These are phyloP conservation scores for Orbilia ellipsospora DNA, from an alignment of 2,329 filamentous ascomycete species.

Conservation along the genomic window DNA sequence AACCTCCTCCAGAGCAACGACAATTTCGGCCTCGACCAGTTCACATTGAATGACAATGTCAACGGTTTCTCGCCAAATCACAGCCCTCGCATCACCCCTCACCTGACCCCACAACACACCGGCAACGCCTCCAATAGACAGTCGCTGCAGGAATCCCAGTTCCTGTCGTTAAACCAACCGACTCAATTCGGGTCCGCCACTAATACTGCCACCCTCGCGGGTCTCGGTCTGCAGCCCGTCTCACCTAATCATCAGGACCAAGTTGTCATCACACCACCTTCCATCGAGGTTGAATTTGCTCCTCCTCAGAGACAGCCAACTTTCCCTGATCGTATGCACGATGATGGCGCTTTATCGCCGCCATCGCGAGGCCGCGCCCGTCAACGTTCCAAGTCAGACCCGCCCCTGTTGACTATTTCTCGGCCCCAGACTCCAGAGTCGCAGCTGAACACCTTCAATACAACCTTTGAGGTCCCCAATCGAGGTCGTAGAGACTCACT, in stretches of 20 bases:
- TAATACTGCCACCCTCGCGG: constrained; percentile 50
- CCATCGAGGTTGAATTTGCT: constrained; percentile 59
- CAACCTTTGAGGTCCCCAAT: constrained; percentile 52
- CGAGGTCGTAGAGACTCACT: constrained; percentile 41
- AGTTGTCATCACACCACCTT: constrained; percentile 56
- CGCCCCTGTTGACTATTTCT: constrained; percentile 44
- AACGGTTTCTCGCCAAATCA: constrained; percentile 55
- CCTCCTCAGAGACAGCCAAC: constrained; percentile 59
- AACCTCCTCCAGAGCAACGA: constrained; percentile 58
- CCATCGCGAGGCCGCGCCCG: constrained; percentile 48
- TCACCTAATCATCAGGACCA: constrained; percentile 43
- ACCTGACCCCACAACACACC: constrained; percentile 56
- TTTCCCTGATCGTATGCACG: constrained; percentile 58
- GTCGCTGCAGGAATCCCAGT: constrained; percentile 55
- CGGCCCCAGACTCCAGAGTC: constrained; percentile 44
- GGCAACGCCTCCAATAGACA: constrained; percentile 57
- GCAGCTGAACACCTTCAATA: constrained; percentile 45
- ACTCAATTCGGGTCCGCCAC: constrained; percentile 45
- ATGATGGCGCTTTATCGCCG: constrained; percentile 58
- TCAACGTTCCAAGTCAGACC: constrained; percentile 51
- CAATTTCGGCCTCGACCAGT: constrained; percentile 58
- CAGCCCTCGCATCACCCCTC: constrained; percentile 57
- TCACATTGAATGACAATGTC: constrained; percentile 57
- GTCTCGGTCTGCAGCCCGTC: constrained; percentile 52
- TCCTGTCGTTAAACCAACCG: constrained; percentile 56